Conservation (phyloP, 176 grass and related monocot species). For the Poa annua region DNA sequence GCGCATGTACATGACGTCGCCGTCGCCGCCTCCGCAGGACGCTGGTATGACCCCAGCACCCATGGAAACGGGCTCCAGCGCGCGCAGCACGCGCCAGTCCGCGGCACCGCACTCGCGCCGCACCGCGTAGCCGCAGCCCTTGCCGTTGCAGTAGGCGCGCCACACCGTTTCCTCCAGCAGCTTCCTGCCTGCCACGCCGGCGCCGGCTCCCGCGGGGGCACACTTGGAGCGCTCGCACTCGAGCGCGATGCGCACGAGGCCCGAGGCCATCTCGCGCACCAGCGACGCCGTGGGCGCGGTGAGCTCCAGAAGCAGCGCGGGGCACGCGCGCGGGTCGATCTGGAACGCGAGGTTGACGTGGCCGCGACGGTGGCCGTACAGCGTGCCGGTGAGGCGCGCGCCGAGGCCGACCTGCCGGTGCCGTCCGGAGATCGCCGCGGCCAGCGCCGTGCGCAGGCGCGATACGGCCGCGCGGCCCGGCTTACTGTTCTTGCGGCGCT, state of each 20-base stretch:
- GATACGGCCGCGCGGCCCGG: slow-evolving; percentile 48
- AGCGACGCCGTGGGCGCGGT: slow-evolving; percentile 74
- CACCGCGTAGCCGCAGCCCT: slow-evolving; percentile 72
- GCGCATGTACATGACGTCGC: slow-evolving; percentile 99
- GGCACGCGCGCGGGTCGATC: slow-evolving; percentile 61
- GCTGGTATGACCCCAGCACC: slow-evolving; percentile 83
- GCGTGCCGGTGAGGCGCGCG: slow-evolving; percentile 68
- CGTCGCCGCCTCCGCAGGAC: slow-evolving; percentile 55
- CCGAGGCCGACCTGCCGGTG: slow-evolving; percentile 65
- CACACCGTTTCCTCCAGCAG: slow-evolving; percentile 77
- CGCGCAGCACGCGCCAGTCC: slow-evolving; percentile 71
- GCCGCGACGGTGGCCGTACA: slow-evolving; percentile 78
- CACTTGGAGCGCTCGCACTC: slow-evolving; percentile 68
- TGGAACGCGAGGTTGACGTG: slow-evolving; percentile 85
- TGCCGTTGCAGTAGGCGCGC: slow-evolving; percentile 90
- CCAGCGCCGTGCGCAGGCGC: slow-evolving; percentile 54
- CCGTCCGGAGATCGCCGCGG: slow-evolving; percentile 54
- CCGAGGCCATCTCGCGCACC: slow-evolving; percentile 87
- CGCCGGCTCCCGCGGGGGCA: neutral
- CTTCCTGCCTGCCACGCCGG: slow-evolving; percentile 44
- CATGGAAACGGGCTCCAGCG: slow-evolving; percentile 84
- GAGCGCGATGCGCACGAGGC: slow-evolving; percentile 86
- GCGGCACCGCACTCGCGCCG: slow-evolving; percentile 62
- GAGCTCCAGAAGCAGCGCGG: slow-evolving; percentile 64
- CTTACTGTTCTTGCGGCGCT: slow-evolving; percentile 23